A percentile compares a stretch with the other conserved stretches of the same genome.
These are phyloP conservation scores for Penicillium psychrosexuale DNA, from an alignment of 2,329 filamentous ascomycete species.

Conservation along the genomic window DNA sequence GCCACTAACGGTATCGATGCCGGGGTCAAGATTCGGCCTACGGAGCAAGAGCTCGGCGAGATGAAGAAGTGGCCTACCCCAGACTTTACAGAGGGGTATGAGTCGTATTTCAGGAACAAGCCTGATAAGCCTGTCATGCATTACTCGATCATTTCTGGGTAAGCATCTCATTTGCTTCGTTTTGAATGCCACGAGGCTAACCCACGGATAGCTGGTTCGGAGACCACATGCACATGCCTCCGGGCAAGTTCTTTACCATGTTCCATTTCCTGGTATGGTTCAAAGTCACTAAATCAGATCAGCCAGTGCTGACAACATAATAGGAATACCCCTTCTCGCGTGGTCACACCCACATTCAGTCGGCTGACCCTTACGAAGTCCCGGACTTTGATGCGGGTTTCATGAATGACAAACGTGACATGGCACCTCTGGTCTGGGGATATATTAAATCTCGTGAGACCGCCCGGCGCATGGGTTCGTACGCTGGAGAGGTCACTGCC, in stretches of 20 bases:
- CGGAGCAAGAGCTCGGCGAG: constrained; percentile 62
- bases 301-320: neutral
- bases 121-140: constrained; percentile 86
- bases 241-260: constrained; percentile 79
- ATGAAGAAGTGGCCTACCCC: constrained; percentile 72
- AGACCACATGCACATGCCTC: constrained; percentile 60
- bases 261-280: constrained; percentile 64
- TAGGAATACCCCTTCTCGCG: constrained; percentile 71
- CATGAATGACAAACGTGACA: constrained; percentile 82
- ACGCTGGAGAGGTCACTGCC: constrained; percentile 66
- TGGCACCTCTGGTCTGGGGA: constrained; percentile 81
- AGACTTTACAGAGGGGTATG: constrained; percentile 68
- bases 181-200: constrained; percentile 6
- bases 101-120: constrained; percentile 80
- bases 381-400: constrained; percentile 79
- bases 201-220: constrained; percentile 37
- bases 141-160: constrained; percentile 70
- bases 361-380: constrained; percentile 67
- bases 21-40: constrained; percentile 74
- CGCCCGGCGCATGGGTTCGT: constrained; percentile 72
- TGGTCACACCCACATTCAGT: constrained; percentile 67
- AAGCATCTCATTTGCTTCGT: constrained; percentile 9
- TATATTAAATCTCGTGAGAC: constrained; percentile 82
- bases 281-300: too few relatives aligned
- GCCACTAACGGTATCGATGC: constrained; percentile 78